These are phyloP conservation scores for Fusarium miscanthi DNA, from an alignment of 2,329 filamentous ascomycete species.

Conservation along the genomic window DNA sequence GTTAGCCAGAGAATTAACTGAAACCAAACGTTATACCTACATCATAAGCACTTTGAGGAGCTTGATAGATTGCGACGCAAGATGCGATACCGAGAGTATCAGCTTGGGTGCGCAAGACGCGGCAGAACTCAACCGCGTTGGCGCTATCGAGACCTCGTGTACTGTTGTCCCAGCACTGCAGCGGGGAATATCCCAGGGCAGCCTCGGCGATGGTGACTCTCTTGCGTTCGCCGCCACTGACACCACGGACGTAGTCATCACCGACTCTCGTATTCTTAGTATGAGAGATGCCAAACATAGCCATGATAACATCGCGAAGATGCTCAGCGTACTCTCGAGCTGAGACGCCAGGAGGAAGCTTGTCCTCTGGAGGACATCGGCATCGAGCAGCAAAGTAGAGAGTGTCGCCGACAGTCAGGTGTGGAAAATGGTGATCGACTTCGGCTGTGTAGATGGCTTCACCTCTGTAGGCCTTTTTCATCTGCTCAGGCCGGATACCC, in stretches of 20 bases:
- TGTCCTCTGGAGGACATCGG: conserved; percentile 62
- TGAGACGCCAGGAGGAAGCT: conserved; percentile 65
- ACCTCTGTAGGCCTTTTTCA: conserved; percentile 79
- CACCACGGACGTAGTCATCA: conserved; percentile 72
- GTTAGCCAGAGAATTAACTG: background rate
- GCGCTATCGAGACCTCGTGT: conserved; percentile 73
- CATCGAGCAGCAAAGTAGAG: conserved; percentile 78
- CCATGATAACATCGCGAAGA: conserved; percentile 75
- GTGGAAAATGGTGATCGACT: conserved; percentile 81
- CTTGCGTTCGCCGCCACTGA: conserved; percentile 63
- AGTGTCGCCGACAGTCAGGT: conserved; percentile 79
- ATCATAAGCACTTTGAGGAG: conserved; percentile 53
- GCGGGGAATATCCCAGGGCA: conserved; percentile 51
- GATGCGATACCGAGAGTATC: conserved; percentile 69
- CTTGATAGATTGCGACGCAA: conserved; percentile 73
- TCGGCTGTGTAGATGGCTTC: conserved; percentile 87
- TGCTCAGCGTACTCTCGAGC: conserved; percentile 65
- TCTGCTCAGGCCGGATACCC: conserved; percentile 71
- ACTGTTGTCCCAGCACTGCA: conserved; percentile 78
- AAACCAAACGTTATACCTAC: background rate
- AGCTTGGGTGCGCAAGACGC: conserved; percentile 68
- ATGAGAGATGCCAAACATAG: conserved; percentile 75
- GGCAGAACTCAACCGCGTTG: conserved; percentile 74
- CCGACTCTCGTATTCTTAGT: conserved; percentile 75
- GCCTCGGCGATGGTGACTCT: conserved; percentile 53